Conservation (phyloP, 345 rosid species). For the Geranium rotundifolium region DNA sequence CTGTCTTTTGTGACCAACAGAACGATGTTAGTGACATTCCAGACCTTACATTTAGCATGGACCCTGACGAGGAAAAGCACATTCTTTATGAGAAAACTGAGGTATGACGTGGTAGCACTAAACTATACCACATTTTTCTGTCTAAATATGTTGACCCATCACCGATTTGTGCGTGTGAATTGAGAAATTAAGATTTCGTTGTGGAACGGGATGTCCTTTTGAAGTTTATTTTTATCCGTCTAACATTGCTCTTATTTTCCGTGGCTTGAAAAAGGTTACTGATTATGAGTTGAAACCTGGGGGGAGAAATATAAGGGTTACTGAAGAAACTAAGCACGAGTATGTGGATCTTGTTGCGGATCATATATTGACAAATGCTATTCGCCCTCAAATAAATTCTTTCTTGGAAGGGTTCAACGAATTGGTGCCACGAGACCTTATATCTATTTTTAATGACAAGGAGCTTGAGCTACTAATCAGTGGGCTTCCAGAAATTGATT, state of each 20-base stretch:
- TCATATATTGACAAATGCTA: conserved; percentile 90
- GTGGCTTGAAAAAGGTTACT: conserved; percentile 48
- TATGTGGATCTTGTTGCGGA: conserved; percentile 97
- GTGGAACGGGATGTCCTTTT: background rate
- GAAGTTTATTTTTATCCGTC: background rate
- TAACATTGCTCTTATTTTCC: too few relatives aligned
- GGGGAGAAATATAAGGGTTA: conserved; percentile 86
- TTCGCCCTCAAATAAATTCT: conserved; percentile 84
- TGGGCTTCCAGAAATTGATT: conserved; percentile 97
- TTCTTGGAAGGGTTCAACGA: conserved; percentile 85
- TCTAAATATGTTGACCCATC: background rate
- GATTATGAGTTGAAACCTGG: conserved; percentile 97
- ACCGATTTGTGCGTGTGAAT: too few relatives aligned
- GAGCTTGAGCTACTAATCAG: conserved; percentile 97
- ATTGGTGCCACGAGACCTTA: conserved; percentile 65
- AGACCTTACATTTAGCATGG: conserved; percentile 96
- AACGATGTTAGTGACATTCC: conserved; percentile 77
- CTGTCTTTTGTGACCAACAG: conserved; percentile 27
- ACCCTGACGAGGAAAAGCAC: conserved; percentile 93
- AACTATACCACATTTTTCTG: background rate
- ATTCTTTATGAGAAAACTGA: conserved; percentile 91
- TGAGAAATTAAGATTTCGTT: too few relatives aligned
- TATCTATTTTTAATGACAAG: conserved; percentile 86
- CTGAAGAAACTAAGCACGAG: conserved; percentile 95
- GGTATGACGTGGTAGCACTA: conserved; percentile 23